Evolutionary conservation across 1,284 basidiomycete genomes (phyloP), one percentile per base, ranked within the genome.

Genomic region (Puccinia brachypodii): DNA sequence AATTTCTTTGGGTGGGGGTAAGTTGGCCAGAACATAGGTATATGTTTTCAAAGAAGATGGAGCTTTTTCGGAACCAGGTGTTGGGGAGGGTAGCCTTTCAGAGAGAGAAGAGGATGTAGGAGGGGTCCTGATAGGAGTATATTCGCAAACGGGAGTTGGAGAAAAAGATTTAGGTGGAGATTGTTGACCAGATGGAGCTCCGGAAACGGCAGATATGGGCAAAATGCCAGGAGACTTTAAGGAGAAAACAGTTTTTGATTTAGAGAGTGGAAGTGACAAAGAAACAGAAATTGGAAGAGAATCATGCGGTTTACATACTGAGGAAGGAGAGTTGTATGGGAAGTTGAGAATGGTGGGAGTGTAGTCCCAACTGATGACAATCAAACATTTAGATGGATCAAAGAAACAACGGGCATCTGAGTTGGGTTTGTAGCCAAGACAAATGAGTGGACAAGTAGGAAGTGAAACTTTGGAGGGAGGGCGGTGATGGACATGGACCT

Each of bases 311-410:
- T 77, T 76, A 1, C 13, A 53, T 1, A 77, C 1, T 16, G 47
- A 19, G 8, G 11, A 2, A 53, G n/a, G 8, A 16, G 76, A 77
- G 6, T 31, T 16, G 31, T 77, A 77, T 9, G 25, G 25, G 31
- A 77, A 36, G 11, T 53, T 68, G 11, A 68, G n/a, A 3, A 2
- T 28, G 38, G 62, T 13, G 19, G 60, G 60, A 1, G 22, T 40
- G 36, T 33, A 77, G n/a, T 77, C 60, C 11, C 76, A 2, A 36
- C 60, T 77, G n/a, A 77, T 50, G 7, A 77, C 33, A 7, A 68
- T 42, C 19, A 25, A n/a, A 4, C 38, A 33, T 6, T 40, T 40
- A 16, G 33, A 4, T 2, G 38, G 14, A 42, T 76, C 58, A 14
- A 62, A 53, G 40, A 68, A 77, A 2, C 62, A 13, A 9, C 14